A percentile compares a stretch with the other conserved stretches of the same genome.
These are phyloP conservation scores for Globisporangium cylindrosporum DNA, from an alignment of 352 stramenopile genomes.

Conservation along the genomic window DNA sequence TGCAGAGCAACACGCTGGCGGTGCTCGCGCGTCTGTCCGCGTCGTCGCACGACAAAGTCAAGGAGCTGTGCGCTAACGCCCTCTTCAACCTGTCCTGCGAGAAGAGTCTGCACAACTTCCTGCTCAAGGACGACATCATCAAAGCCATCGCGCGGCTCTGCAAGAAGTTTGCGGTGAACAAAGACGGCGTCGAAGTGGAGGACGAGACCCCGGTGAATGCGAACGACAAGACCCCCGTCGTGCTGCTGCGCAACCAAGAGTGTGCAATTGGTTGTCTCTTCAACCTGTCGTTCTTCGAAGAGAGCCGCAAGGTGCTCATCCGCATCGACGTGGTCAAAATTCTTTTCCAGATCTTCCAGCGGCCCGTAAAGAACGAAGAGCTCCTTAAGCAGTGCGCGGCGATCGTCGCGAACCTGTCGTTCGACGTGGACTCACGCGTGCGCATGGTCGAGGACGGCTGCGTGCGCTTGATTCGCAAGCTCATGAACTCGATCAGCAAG, in stretches of 20 bases:
- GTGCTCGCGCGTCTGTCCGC: conserved; percentile 47
- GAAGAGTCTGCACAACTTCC: conserved; percentile 53
- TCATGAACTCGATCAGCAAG: conserved; percentile 58
- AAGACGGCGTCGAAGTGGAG: conserved; percentile 53
- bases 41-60: conserved; percentile 48
- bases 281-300: conserved; percentile 73
- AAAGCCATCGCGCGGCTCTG: conserved; percentile 65
- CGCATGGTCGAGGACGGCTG: conserved; percentile 64
- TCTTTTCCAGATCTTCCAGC: conserved; percentile 64
- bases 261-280: conserved; percentile 74
- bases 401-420: conserved; percentile 72
- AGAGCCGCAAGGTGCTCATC: conserved; percentile 62
- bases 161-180: conserved; percentile 41
- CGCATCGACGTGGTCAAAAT: conserved; percentile 61
- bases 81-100: conserved; percentile 83
- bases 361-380: conserved; percentile 63
- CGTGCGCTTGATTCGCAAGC: conserved; percentile 61
- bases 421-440: conserved; percentile 53
- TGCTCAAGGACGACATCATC: conserved; percentile 75
- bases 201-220: conserved; percentile 38
- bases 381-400: conserved; percentile 59
- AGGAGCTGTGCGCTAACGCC: conserved; percentile 69
- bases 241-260: conserved; percentile 59
- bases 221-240: conserved; percentile 40
- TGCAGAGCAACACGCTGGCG: conserved; percentile 63